These are phyloP conservation scores for Lactuca sativa DNA, from an alignment of 129 eudicot genomes.

Conservation along the genomic window DNA sequence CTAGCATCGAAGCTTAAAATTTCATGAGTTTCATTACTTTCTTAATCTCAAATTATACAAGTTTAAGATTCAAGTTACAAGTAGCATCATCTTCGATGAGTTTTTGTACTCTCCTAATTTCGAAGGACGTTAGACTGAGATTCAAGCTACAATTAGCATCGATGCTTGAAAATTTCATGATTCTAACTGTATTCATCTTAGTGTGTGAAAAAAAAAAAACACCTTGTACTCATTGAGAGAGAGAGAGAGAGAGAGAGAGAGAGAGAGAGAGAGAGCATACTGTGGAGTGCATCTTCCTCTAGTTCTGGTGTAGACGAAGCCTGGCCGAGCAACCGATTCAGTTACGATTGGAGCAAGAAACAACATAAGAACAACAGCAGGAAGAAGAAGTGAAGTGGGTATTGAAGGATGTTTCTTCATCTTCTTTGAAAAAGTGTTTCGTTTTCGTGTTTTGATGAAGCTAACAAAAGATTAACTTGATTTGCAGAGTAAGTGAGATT, in stretches of 20 bases:
- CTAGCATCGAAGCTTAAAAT: not conserved
- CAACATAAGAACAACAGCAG: slow-evolving; percentile 28
- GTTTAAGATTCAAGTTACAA: not conserved
- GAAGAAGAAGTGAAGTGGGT: slow-evolving; percentile 24
- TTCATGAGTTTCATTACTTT: not conserved
- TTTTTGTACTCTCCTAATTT: not conserved
- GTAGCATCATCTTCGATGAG: not conserved
- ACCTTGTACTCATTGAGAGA: too few species aligned
- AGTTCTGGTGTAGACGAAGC: slow-evolving; percentile 63
- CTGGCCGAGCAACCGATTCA: slow-evolving; percentile 45
- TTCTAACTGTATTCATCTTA: too few species aligned
- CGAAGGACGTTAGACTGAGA: not conserved
- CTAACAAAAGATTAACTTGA: slow-evolving; percentile 33
- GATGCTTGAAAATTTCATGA: not conserved
- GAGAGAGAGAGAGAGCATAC: slow-evolving; percentile 35
- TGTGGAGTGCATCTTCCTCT: slow-evolving; percentile 96
- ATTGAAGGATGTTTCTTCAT: slow-evolving; percentile 21
- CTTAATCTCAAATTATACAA: not conserved
- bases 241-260: not conserved
- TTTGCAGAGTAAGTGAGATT: slow-evolving; percentile 32
- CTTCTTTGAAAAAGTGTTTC: not conserved
- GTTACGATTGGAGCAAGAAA: slow-evolving; percentile 25
- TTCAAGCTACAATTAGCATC: slow-evolving; percentile 1
- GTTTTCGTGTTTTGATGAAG: not conserved
- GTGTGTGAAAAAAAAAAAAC: not conserved